These are phyloP conservation scores for Amphicarpaea edgeworthii DNA, from an alignment of 306 rosid genomes.

Conservation along the genomic window DNA sequence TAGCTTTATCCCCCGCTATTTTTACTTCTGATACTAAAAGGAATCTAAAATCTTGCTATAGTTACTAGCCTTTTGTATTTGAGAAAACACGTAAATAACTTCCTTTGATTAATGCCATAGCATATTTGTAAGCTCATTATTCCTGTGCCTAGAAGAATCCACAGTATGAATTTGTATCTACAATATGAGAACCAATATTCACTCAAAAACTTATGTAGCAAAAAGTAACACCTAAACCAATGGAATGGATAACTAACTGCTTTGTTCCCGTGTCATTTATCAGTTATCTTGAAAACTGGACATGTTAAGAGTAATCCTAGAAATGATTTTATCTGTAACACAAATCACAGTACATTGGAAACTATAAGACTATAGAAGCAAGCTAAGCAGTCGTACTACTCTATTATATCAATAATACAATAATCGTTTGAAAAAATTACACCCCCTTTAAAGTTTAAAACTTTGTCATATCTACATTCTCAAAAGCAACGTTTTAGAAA, in stretches of 20 bases:
- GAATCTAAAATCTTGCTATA: not conserved
- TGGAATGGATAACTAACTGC: not conserved
- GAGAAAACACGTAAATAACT: not conserved
- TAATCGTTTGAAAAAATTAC: not conserved
- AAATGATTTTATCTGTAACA: not conserved
- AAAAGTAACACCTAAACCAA: not conserved
- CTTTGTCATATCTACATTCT: not conserved
- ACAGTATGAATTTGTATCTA: not conserved
- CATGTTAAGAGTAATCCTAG: not conserved
- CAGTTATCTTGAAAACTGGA: not conserved
- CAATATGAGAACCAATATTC: not conserved
- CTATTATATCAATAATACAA: not conserved
- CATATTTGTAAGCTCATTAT: not conserved
- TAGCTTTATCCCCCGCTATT: not conserved
- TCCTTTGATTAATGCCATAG: not conserved
- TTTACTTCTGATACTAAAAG: not conserved
- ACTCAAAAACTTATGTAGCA: not conserved
- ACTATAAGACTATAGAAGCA: not conserved
- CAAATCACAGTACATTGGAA: not conserved
- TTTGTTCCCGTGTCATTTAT: not conserved
- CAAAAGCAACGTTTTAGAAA: not conserved
- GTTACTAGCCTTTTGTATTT: not conserved
- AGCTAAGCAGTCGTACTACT: not conserved
- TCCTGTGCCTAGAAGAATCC: not conserved
- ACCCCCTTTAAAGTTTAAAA: not conserved